Evolutionary conservation across 352 stramenopile genomes (phyloP).

Genomic region (Phytophthora hybrid): DNA sequence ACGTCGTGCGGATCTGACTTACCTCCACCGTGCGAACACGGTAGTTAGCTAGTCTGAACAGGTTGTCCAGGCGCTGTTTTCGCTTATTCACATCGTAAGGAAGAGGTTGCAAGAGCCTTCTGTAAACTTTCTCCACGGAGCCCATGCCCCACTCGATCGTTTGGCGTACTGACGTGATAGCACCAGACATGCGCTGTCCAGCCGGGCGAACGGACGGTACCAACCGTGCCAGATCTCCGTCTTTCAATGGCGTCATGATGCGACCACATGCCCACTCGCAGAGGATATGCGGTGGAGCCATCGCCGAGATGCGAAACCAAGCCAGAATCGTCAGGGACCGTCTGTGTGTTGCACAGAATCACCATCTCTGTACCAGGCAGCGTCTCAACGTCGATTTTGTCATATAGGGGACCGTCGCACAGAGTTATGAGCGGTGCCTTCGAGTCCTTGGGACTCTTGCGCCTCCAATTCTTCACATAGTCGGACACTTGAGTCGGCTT

Average conservation of each 20-base stretch:
- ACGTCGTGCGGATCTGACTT: background rate
- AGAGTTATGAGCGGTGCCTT: conserved; percentile 6
- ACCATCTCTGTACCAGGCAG: background rate
- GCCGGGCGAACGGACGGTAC: background rate
- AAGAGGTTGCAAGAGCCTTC: background rate
- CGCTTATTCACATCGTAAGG: background rate
- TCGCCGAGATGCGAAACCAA: conserved; percentile 4
- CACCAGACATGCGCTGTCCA: background rate
- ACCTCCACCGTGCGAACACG: background rate
- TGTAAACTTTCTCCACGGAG: background rate
- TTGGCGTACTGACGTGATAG: background rate
- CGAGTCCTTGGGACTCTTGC: background rate
- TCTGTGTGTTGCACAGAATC: conserved; percentile 6
- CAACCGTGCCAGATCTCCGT: background rate
- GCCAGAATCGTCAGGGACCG: too few species aligned
- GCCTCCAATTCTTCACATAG: conserved; percentile 19
- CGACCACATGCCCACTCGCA: conserved; percentile 4
- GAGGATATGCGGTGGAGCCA: conserved; percentile 1
- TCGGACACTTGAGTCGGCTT: background rate
- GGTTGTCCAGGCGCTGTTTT: background rate
- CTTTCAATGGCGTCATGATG: background rate
- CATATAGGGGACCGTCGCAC: conserved; percentile 4
- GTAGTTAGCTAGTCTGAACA: background rate
- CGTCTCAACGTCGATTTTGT: background rate
- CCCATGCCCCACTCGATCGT: background rate